Percentiles rank a stretch among this genome's conserved stretches.
phyloP scores from a whole-genome alignment of 805 yeast genomes.

The Metschnikowia kofuensis region DNA sequence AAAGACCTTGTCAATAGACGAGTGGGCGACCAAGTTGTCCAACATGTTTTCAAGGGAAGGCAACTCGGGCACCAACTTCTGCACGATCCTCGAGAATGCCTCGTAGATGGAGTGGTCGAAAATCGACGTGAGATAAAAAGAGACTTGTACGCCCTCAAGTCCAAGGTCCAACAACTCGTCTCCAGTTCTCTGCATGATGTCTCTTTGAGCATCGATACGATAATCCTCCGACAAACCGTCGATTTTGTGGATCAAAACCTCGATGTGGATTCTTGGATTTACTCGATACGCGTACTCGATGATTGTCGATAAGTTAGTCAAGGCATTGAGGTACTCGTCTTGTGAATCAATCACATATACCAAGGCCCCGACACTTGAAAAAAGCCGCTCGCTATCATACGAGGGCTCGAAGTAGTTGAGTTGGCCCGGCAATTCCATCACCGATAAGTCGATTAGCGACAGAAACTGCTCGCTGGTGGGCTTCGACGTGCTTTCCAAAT shows the following conservation, averaged over 20 bases:
- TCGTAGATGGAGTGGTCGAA: conserved; percentile 96
- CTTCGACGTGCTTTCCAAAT: conserved; percentile 83
- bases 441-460: conserved; percentile 80
- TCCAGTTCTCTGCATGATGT: conserved; percentile 92
- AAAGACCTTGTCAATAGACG: conserved; percentile 89
- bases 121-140: conserved; percentile 88
- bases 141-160: conserved; percentile 84
- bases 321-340: conserved; percentile 90
- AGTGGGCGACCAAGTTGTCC: conserved; percentile 83
- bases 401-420: conserved; percentile 83
- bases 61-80: conserved; percentile 83
- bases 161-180: conserved; percentile 90
- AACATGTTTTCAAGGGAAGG: conserved; percentile 85
- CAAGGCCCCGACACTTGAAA: conserved; percentile 81
- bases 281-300: conserved; percentile 83
- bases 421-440: conserved; percentile 95
- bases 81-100: conserved; percentile 91
- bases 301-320: conserved; percentile 83
- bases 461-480: conserved; percentile 84
- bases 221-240: conserved; percentile 95
- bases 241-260: conserved; percentile 91
- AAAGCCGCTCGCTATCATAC: conserved; percentile 73
- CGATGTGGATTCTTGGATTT: conserved; percentile 83
- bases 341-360: conserved; percentile 94
- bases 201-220: conserved; percentile 90